These are phyloP conservation scores for Pythium scleroteichum DNA, from an alignment of 352 stramenopile species.

Conservation along the genomic window DNA sequence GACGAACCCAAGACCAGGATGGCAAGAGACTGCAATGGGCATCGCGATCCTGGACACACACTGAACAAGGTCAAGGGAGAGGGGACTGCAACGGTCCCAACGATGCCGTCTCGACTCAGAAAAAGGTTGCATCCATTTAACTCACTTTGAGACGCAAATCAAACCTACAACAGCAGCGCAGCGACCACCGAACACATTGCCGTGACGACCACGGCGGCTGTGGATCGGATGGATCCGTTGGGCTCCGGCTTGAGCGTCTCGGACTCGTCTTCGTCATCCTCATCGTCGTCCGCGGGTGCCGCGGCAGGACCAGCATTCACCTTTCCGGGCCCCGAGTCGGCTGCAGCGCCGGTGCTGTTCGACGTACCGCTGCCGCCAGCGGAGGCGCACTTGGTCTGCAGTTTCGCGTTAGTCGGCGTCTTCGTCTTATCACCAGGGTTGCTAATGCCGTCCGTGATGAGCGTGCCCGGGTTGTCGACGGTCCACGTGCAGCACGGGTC, in stretches of 20 bases:
- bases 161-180: slow-evolving; percentile 12
- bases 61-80: too few species aligned
- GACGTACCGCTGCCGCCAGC: slow-evolving; percentile 6
- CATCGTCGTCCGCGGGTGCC: slow-evolving; percentile 51
- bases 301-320: slow-evolving; percentile 27
- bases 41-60: too few species aligned
- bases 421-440: slow-evolving; percentile 59
- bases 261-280: slow-evolving; percentile 60
- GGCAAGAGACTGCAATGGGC: too few species aligned
- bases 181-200: slow-evolving; percentile 9
- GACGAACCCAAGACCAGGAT: too few species aligned
- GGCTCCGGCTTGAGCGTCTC: slow-evolving; percentile 33
- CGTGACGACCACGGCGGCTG: slow-evolving; percentile 16
- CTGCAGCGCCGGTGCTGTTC: slow-evolving; percentile 1
- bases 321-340: slow-evolving; percentile 19
- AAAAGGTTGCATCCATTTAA: slow-evolving; percentile 7
- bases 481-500: slow-evolving; percentile 78
- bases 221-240: slow-evolving; percentile 15
- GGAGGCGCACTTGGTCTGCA: slow-evolving; percentile 46
- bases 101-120: too few species aligned
- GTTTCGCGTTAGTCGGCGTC: slow-evolving; percentile 48
- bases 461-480: slow-evolving; percentile 32
- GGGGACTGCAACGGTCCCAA: neutral
- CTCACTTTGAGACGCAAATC: slow-evolving; percentile 3
- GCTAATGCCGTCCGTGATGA: slow-evolving; percentile 65